These are phyloP conservation scores for Phytopythium delawarense DNA, from an alignment of 352 stramenopile genomes.

Conservation along the genomic window DNA sequence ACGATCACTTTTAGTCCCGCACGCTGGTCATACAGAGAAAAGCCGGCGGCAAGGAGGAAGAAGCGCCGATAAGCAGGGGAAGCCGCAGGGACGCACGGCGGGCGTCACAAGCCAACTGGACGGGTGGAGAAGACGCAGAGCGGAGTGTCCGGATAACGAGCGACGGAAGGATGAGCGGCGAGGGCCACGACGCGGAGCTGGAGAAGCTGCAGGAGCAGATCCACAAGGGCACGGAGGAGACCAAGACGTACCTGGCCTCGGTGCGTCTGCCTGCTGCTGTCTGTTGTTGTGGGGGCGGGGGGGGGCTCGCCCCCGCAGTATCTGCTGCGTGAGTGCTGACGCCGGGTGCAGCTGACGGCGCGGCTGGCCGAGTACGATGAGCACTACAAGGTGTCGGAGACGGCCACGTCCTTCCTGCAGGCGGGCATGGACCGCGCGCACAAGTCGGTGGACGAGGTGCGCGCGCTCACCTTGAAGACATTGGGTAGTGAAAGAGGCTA, in stretches of 20 bases:
- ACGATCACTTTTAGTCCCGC: conserved; percentile 3
- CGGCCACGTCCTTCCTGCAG: conserved; percentile 59
- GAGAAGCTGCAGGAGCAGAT: conserved; percentile 70
- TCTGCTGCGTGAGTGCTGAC: background rate
- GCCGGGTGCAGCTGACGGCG: conserved; percentile 29
- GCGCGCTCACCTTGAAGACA: background rate
- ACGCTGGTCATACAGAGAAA: background rate
- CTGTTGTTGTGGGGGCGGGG: background rate
- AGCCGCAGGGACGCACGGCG: too few relatives aligned
- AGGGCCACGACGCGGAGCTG: conserved; percentile 25
- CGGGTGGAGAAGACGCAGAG: background rate
- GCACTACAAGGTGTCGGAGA: conserved; percentile 70
- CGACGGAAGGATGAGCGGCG: conserved; percentile 3
- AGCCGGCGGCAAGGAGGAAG: background rate
- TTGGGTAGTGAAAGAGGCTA: too few relatives aligned
- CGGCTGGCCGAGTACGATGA: conserved; percentile 59
- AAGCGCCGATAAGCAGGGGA: too few relatives aligned
- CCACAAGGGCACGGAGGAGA: conserved; percentile 61
- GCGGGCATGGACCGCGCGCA: conserved; percentile 60
- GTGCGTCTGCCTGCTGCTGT: conserved; percentile 13
- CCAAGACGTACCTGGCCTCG: conserved; percentile 64
- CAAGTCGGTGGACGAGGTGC: conserved; percentile 61
- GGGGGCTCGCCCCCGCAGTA: background rate
- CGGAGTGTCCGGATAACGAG: background rate
- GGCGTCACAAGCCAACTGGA: background rate